Base-by-base conservation (phyloP, 2,329 filamentous ascomycete species). In the Helicocarpus griseus region DNA sequence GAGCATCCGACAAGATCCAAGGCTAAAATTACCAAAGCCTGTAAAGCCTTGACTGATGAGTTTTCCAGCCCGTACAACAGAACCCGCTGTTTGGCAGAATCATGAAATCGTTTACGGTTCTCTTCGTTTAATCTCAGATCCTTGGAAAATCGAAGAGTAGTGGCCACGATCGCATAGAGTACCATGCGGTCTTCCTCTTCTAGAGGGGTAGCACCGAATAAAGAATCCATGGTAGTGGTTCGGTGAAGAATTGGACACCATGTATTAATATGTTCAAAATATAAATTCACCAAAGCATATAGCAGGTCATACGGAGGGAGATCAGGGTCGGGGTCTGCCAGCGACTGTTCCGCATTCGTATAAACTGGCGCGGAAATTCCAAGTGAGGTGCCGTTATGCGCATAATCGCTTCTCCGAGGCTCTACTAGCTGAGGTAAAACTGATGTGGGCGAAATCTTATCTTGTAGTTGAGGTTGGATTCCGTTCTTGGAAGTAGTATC, bases 211-310 rank as follows among this genome's bases (percentile, higher is more conserved):
- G 84, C 80, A 0, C 88, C 88, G 59, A 95, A 95, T 0, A 95
- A 75, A 0, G 83, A 82, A 59, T 95, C 87, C 7, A 95, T 69
- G 0, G 89, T 95, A 3, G 85, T 83, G 61, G 87, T 83, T 21
- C 88, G 81, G 67, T 95, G 88, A n/a, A 95, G 73, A 22, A 95
- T 93, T 0, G 90, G 89, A 64, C 89, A 95, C 85, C 86, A 89
- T 0, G 84, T 85, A 61, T 89, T 88, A 64, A 89, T 80, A 61
- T 89, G 82, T 56, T 87, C 86, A 61, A 89, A 89, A 63, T 87
- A 89, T 0, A 89, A 74, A 59, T 89, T 85, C 5, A 85, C 84
- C 9, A 89, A 69, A 2, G 82, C 77, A 60, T 88, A 89, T 0
- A 89, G 70, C 5, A 89, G 70, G 61, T 88, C 85, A 59, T 88